Evolutionary conservation across 2,329 filamentous ascomycete species (phyloP), one percentile per base, ranked within the genome.

Genomic region (Pseudocercospora musae): DNA sequence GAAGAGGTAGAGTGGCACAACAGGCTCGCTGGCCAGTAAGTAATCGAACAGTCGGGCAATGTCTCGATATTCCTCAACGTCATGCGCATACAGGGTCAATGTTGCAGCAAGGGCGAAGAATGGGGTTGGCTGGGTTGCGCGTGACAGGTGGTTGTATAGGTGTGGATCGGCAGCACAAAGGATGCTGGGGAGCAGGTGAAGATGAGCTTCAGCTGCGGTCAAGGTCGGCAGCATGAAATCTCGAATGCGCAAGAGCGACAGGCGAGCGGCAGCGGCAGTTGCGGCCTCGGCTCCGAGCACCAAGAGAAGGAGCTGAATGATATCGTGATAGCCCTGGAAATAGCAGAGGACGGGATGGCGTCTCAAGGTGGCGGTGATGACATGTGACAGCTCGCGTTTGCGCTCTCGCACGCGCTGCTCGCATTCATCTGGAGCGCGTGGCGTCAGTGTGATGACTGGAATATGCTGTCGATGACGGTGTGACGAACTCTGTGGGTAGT

Each of bases 321-420:
- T 98, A 79, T 99, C 95, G 77, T 99, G 95, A 76, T 96, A 99
- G 74, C 95, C 95, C 79, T 99, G 95, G 77, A 99, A 99, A 79
- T 99, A 99, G 80, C 88, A 92, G 37, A 99, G 85, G 74, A 89
- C 88, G 15, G 93, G 92, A 71, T 96, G 84, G 33, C 85, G 85
- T 58, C 96, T 89, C 50, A 99, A 84, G 13, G 96, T 87, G 67
- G 89, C 84, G 57, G 86, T 85, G 71, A 99, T 98, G 56, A 99
- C 82, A 66, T 86, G 80, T 7, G 88, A 94, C 1, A 99, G 84
- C 72, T 95, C 87, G 59, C 82, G 75, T 74, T 95, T 97, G 73
- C 90, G 89, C 48, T 76, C 76, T 52, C 86, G 81, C 61, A 96
- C 83, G 68, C 94, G 87, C 66, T 85, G 80, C 29, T 89, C 84